Percentiles rank a stretch among this genome's conserved stretches.
Conservation (phyloP, 371 early-diverging fungal species). For the Mucor plumbeus region DNA sequence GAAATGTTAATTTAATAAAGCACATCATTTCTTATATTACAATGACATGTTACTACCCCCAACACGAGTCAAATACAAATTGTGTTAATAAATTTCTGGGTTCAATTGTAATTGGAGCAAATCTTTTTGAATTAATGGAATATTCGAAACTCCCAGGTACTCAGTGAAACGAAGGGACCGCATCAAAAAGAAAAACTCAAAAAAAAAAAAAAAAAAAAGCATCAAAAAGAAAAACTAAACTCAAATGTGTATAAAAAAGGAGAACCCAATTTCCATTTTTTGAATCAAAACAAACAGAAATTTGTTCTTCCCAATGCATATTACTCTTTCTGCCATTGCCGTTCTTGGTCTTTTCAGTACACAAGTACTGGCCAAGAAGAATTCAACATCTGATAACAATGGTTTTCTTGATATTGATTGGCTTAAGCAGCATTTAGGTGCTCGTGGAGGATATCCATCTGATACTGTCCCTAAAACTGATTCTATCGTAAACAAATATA, state of each 20-base stretch:
- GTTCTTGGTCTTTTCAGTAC: background rate
- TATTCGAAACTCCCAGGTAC: background rate
- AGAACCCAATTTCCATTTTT: background rate
- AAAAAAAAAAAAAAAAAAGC: too few relatives aligned
- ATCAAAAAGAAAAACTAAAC: too few relatives aligned
- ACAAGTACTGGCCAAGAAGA: background rate
- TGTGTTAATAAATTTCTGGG: background rate
- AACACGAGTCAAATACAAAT: background rate
- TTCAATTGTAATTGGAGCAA: background rate
- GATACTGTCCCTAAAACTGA: constrained; percentile 5
- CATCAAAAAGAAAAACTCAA: too few relatives aligned
- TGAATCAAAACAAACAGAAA: background rate
- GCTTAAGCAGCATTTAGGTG: constrained; percentile 20
- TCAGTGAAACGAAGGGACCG: background rate
- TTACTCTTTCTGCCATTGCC: background rate
- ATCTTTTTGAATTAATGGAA: constrained; percentile 1
- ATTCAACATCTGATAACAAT: background rate
- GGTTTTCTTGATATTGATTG: background rate
- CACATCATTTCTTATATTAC: background rate
- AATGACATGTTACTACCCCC: background rate
- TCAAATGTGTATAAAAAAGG: background rate
- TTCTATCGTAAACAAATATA: background rate
- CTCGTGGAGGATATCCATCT: constrained; percentile 15
- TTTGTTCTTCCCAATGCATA: background rate
- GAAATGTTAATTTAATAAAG: background rate